Evolutionary conservation across 768 basidiomycete species (phyloP).

Genomic region (Podaxis carcinomalis): DNA sequence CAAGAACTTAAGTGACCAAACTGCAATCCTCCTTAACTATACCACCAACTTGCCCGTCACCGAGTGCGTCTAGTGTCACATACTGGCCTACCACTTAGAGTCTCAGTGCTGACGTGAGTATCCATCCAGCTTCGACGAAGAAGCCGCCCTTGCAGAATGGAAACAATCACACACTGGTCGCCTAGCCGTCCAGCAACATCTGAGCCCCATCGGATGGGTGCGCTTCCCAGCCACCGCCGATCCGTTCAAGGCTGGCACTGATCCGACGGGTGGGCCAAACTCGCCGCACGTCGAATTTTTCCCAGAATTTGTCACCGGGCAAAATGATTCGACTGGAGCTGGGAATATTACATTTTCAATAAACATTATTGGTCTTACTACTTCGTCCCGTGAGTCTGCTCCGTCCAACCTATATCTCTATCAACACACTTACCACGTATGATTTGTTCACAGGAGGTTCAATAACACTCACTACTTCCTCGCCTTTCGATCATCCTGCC

Average conservation of each 20-base stretch:
- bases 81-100: not conserved
- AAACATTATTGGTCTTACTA: not conserved
- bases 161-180: not conserved
- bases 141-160: not conserved
- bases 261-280: not conserved
- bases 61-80: not conserved
- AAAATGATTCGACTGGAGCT: not conserved
- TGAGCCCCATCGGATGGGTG: not conserved
- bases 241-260: not conserved
- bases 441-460: conserved; percentile 13
- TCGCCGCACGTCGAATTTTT: not conserved
- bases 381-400: not conserved
- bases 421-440: not conserved
- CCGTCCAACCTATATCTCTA: not conserved
- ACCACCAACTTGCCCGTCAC: not conserved
- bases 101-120: not conserved
- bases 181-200: not conserved
- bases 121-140: not conserved
- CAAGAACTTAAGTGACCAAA: conserved; percentile 15
- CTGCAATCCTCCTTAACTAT: not conserved
- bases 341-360: not conserved
- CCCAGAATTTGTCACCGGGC: not conserved
- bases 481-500: conserved; percentile 16
- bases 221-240: not conserved
- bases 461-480: conserved; percentile 15